phyloP scores from a whole-genome alignment of 2,329 filamentous ascomycete species.

The Albifimbria verrucaria region DNA sequence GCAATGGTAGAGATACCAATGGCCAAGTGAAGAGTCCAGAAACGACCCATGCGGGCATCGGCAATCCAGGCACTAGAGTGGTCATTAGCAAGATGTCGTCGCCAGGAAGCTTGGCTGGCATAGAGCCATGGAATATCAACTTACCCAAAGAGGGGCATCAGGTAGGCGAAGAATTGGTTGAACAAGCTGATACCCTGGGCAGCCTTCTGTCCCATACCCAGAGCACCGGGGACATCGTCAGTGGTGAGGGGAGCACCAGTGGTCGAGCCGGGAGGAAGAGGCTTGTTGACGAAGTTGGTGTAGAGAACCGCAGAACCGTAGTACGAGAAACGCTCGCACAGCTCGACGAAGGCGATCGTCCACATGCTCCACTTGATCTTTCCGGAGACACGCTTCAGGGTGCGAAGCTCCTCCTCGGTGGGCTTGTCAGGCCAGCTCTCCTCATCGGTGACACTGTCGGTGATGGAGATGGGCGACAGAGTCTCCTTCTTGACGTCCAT shows the following conservation, averaged over 20 bases:
- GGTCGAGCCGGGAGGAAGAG: conserved; percentile 49
- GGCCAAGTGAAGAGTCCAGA: conserved; percentile 68
- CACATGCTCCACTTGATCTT: conserved; percentile 64
- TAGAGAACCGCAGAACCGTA: conserved; percentile 69
- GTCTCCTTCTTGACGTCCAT: conserved; percentile 21
- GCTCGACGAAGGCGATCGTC: conserved; percentile 68
- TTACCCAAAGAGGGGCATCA: conserved; percentile 56
- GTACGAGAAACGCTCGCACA: conserved; percentile 76
- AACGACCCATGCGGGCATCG: conserved; percentile 70
- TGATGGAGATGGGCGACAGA: conserved; percentile 18
- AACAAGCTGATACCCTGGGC: conserved; percentile 47
- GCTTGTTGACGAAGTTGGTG: conserved; percentile 62
- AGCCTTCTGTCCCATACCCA: conserved; percentile 56
- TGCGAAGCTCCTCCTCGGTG: conserved; percentile 59
- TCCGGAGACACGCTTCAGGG: conserved; percentile 61
- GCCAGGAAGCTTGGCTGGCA: neutral
- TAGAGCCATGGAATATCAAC: conserved; percentile 25
- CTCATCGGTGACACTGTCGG: conserved; percentile 21
- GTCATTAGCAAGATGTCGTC: neutral
- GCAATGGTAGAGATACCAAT: conserved; percentile 63
- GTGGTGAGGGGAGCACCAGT: conserved; percentile 44
- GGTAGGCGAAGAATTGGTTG: conserved; percentile 61
- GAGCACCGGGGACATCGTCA: conserved; percentile 43
- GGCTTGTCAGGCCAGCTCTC: conserved; percentile 39
- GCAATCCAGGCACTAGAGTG: conserved; percentile 48